These are phyloP conservation scores for Gonapodya sp. DNA, from an alignment of 192 early-diverging fungal genomes.

Conservation along the genomic window DNA sequence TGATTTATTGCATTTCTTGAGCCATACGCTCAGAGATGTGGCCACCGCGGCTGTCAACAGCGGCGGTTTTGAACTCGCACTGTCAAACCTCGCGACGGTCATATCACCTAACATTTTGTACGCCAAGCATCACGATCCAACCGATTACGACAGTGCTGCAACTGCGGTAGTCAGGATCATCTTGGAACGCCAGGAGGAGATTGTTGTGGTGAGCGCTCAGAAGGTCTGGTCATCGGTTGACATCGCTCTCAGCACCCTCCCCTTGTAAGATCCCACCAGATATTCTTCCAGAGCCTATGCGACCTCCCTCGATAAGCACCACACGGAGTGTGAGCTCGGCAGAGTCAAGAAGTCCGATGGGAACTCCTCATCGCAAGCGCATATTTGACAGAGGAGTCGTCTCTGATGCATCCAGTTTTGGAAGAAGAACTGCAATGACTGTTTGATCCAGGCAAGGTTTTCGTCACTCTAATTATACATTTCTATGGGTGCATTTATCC, in stretches of 20 bases:
- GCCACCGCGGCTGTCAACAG: conserved; percentile 23
- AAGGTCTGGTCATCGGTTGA: not conserved
- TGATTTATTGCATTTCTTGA: conserved; percentile 84
- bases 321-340: not conserved
- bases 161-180: conserved; percentile 13
- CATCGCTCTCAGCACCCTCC: not conserved
- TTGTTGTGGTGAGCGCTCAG: conserved; percentile 8
- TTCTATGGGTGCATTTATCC: not conserved
- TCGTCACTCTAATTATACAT: not conserved
- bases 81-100: conserved; percentile 83
- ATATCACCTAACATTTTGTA: conserved; percentile 90
- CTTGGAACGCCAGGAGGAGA: conserved; percentile 8
- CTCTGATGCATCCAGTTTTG: not conserved
- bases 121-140: conserved; percentile 72
- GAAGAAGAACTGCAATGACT: not conserved
- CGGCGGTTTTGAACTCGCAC: conserved; percentile 79
- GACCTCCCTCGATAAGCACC: not conserved
- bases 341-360: not conserved
- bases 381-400: not conserved
- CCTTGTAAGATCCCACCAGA: not conserved
- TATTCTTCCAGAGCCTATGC: not conserved
- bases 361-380: not conserved
- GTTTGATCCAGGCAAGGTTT: too few species aligned
- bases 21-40: conserved; percentile 75
- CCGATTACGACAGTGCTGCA: conserved; percentile 36